phyloP scores from a whole-genome alignment of 192 early-diverging fungal species.

The Backusella westeae region DNA sequence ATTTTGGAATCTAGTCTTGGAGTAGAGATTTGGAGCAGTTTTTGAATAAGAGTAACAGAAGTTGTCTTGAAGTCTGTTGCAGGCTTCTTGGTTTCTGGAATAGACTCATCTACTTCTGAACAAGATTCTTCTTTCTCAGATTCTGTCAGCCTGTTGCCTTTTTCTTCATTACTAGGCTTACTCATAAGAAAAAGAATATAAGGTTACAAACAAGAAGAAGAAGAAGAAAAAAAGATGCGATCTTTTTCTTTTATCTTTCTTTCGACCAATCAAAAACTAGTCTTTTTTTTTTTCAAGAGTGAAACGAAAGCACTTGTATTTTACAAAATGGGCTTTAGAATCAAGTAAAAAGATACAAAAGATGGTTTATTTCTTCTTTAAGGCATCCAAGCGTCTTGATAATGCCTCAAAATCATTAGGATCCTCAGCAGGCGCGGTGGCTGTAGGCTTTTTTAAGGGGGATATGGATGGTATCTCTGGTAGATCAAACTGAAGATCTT shows the following conservation, averaged over 20 bases:
- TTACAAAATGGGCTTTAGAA: neutral
- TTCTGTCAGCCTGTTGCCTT: neutral
- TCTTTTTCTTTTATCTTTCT: neutral
- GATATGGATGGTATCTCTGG: slow-evolving; percentile 25
- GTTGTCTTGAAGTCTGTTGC: slow-evolving; percentile 18
- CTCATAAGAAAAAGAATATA: slow-evolving; percentile 4
- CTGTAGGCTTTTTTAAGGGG: slow-evolving; percentile 20
- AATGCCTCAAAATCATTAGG: slow-evolving; percentile 64
- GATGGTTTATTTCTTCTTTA: slow-evolving; percentile 49
- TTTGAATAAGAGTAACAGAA: slow-evolving; percentile 30
- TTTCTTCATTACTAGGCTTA: slow-evolving; percentile 7
- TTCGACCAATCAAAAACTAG: neutral
- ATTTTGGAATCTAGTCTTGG: slow-evolving; percentile 34
- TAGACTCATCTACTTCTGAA: slow-evolving; percentile 1
- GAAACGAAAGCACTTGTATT: neutral
- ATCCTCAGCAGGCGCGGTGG: slow-evolving; percentile 9
- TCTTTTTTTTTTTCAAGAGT: neutral
- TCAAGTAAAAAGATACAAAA: too few species aligned
- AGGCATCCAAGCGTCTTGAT: slow-evolving; percentile 71
- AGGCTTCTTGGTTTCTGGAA: neutral
- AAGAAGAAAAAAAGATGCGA: neutral
- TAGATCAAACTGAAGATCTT: slow-evolving; percentile 16
- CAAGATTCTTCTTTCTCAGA: neutral
- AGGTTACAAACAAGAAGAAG: slow-evolving; percentile 11
- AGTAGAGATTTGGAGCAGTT: slow-evolving; percentile 27